phyloP scores from a whole-genome alignment of 495 filamentous ascomycete genomes.

The Podospora bellae-mahoneyi region DNA sequence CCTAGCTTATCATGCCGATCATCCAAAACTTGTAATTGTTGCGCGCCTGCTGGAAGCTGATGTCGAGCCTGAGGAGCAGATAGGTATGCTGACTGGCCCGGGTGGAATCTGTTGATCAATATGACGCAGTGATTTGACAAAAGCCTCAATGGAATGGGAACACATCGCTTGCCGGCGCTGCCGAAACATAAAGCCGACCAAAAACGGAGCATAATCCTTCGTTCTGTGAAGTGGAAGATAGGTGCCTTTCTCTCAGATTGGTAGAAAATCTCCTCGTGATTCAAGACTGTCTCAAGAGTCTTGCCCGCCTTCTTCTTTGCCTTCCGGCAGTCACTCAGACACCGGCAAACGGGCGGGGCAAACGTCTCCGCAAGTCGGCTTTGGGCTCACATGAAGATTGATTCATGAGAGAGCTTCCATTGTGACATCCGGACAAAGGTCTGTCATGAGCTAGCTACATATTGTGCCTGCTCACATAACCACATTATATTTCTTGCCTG shows the following conservation, averaged over 20 bases:
- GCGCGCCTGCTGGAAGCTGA: too few species aligned
- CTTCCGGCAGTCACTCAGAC: not conserved
- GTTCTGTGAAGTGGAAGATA: not conserved
- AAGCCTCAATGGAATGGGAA: not conserved
- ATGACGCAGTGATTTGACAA: not conserved
- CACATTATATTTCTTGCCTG: too few species aligned
- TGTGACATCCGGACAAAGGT: too few species aligned
- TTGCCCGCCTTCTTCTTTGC: not conserved
- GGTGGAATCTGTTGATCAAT: not conserved
- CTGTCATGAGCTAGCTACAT: too few species aligned
- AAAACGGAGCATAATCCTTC: not conserved
- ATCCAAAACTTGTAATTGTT: not conserved
- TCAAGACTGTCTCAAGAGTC: not conserved
- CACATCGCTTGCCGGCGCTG: not conserved
- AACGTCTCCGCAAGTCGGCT: not conserved
- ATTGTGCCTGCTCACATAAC: too few species aligned
- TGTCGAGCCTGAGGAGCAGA: not conserved
- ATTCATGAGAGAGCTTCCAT: too few species aligned
- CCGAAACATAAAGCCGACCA: not conserved
- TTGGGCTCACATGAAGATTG: not conserved
- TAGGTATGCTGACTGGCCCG: not conserved
- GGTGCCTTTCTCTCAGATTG: not conserved
- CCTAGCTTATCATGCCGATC: not conserved
- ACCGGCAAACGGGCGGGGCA: not conserved
- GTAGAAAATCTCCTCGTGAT: not conserved